Evolutionary conservation across 495 filamentous ascomycete genomes (phyloP).

Genomic region (Clavariopsis aquatica): DNA sequence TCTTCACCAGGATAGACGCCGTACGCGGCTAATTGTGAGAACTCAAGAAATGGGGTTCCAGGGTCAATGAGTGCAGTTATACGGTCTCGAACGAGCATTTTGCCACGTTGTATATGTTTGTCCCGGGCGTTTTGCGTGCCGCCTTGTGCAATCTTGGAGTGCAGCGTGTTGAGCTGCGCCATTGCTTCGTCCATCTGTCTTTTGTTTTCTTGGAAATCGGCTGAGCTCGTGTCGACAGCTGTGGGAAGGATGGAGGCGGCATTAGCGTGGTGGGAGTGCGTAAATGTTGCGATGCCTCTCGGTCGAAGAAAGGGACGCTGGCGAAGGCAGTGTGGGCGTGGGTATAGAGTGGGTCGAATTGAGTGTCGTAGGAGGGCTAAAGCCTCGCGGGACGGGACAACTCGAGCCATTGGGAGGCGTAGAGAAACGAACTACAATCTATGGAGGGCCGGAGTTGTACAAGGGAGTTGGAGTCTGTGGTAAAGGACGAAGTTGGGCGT

Average conservation of each 20-base stretch:
- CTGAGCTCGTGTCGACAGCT: conserved; percentile 71
- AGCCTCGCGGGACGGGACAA: conserved; percentile 29
- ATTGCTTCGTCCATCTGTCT: conserved; percentile 74
- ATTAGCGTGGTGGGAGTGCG: conserved; percentile 51
- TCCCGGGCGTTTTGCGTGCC: conserved; percentile 81
- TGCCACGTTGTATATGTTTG: conserved; percentile 83
- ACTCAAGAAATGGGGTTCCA: conserved; percentile 86
- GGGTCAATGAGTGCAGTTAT: conserved; percentile 86
- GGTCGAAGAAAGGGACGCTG: conserved; percentile 20
- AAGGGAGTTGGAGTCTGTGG: background rate
- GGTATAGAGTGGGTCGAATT: conserved; percentile 5
- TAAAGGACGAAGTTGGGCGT: background rate
- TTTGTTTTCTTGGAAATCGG: conserved; percentile 81
- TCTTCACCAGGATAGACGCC: conserved; percentile 83
- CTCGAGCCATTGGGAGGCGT: conserved; percentile 16
- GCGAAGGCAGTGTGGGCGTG: conserved; percentile 13
- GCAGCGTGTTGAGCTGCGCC: conserved; percentile 64
- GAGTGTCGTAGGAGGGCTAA: conserved; percentile 20
- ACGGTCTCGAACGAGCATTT: conserved; percentile 93
- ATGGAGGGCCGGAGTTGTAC: background rate
- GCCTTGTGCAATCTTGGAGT: conserved; percentile 68
- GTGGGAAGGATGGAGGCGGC: conserved; percentile 78
- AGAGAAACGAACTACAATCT: background rate
- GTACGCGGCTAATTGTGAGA: conserved; percentile 84
- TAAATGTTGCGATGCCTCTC: conserved; percentile 47